Evolutionary conservation across 495 filamentous ascomycete species (phyloP).

Genomic region (Hyaloscypha bicolor): DNA sequence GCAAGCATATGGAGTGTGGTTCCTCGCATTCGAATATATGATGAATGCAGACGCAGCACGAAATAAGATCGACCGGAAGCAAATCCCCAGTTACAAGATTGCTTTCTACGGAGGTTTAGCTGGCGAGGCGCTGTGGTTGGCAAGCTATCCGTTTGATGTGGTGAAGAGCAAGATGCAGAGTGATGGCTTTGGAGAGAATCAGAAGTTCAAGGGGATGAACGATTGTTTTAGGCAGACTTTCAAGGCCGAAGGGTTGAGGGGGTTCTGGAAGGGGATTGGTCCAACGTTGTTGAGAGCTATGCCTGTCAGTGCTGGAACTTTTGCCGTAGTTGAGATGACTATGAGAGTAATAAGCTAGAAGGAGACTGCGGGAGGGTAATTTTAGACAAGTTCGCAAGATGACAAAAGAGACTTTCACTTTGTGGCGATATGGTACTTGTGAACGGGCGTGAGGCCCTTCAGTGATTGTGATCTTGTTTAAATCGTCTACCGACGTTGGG

Average conservation of each 20-base stretch:
- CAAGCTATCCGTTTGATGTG: constrained; percentile 93
- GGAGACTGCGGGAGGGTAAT: neutral
- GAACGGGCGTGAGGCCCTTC: neutral
- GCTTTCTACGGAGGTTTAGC: constrained; percentile 92
- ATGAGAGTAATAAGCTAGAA: constrained; percentile 56
- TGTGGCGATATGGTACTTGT: neutral
- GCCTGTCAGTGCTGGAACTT: constrained; percentile 96
- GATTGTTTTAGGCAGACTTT: constrained; percentile 90
- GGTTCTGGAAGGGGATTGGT: constrained; percentile 95
- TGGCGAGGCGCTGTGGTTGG: constrained; percentile 90
- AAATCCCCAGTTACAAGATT: constrained; percentile 81
- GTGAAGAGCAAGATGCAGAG: constrained; percentile 99
- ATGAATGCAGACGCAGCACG: constrained; percentile 87
- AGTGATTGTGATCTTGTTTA: neutral
- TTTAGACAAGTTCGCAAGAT: neutral
- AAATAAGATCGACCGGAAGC: constrained; percentile 70
- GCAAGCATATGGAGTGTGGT: constrained; percentile 95
- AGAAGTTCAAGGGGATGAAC: constrained; percentile 77
- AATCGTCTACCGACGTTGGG: neutral
- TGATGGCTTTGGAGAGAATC: constrained; percentile 73
- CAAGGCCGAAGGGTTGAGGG: constrained; percentile 71
- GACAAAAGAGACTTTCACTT: neutral
- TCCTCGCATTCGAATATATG: constrained; percentile 90
- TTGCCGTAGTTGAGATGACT: constrained; percentile 77
- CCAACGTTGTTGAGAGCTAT: constrained; percentile 95